Evolutionary conservation across 345 rosid species (phyloP).

Genomic region (Sapria himalayana): DNA sequence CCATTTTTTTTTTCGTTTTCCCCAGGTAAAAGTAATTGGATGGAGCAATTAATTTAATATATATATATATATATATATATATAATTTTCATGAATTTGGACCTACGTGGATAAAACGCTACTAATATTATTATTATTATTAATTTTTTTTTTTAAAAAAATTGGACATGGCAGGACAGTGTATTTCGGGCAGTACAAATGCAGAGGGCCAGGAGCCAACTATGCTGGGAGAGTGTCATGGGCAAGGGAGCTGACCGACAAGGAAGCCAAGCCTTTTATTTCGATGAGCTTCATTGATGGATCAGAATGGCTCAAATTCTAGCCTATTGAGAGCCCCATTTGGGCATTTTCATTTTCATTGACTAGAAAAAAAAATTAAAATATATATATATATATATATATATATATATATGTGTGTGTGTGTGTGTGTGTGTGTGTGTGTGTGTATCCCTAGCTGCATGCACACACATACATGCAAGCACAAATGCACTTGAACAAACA

Average conservation of each 20-base stretch:
- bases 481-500: too few species aligned
- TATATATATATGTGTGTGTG: too few species aligned
- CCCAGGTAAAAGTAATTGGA: slow-evolving; percentile 16
- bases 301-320: slow-evolving; percentile 63
- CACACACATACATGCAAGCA: too few species aligned
- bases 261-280: slow-evolving; percentile 77
- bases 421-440: too few species aligned
- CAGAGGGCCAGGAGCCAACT: slow-evolving; percentile 67
- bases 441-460: too few species aligned
- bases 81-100: slow-evolving; percentile 4
- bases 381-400: too few species aligned
- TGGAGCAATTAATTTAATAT: slow-evolving; percentile 12
- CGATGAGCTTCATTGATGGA: slow-evolving; percentile 69
- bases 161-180: slow-evolving; percentile 62
- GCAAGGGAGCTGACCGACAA: slow-evolving; percentile 67
- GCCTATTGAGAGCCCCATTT: not conserved
- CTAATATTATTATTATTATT: not conserved
- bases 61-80: not conserved
- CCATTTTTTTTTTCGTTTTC: slow-evolving; percentile 1
- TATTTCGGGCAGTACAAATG: slow-evolving; percentile 94
- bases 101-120: not conserved
- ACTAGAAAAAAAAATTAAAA: too few species aligned
- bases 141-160: too few species aligned
- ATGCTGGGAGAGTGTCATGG: slow-evolving; percentile 79
- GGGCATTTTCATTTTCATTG: too few species aligned